Percentiles rank a stretch among this genome's conserved stretches.
Evolutionary conservation across 2,329 filamentous ascomycete genomes (phyloP).

Genomic region (Claviceps sp.): DNA sequence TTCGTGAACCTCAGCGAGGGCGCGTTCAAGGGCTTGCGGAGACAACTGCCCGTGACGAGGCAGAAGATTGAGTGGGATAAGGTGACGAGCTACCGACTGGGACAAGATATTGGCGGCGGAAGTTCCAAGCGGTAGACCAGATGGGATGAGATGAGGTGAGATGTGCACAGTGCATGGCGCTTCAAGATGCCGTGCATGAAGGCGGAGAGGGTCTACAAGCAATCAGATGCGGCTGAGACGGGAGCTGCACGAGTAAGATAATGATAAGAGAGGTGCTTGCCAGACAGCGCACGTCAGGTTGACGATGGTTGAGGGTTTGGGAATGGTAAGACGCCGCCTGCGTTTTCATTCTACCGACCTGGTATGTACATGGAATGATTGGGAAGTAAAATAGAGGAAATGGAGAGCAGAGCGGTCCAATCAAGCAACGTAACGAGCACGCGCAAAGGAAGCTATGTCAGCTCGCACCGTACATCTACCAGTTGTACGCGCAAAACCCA

Average conservation of each 20-base stretch:
- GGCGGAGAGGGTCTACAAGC: neutral
- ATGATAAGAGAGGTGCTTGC: neutral
- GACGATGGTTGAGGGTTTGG: too few species aligned
- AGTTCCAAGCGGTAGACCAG: constrained; percentile 36
- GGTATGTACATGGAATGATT: too few species aligned
- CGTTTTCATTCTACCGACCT: too few species aligned
- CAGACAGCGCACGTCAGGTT: neutral
- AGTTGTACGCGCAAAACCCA: too few species aligned
- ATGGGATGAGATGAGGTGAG: neutral
- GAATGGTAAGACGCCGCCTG: too few species aligned
- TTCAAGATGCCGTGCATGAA: too few species aligned
- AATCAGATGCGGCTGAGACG: neutral
- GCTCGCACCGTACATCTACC: too few species aligned
- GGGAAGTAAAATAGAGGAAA: too few species aligned
- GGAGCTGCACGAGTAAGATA: too few species aligned
- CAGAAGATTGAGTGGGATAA: constrained; percentile 99
- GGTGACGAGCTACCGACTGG: constrained; percentile 79
- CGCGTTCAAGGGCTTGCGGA: constrained; percentile 81
- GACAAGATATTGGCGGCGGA: constrained; percentile 64
- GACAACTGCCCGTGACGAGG: constrained; percentile 88
- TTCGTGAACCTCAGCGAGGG: constrained; percentile 84
- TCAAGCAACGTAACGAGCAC: too few species aligned
- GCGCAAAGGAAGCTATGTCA: too few species aligned
- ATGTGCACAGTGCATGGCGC: neutral
- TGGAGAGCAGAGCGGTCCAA: too few species aligned